These are phyloP conservation scores for Botrytis medusae DNA, from an alignment of 2,329 filamentous ascomycete genomes.

Conservation along the genomic window DNA sequence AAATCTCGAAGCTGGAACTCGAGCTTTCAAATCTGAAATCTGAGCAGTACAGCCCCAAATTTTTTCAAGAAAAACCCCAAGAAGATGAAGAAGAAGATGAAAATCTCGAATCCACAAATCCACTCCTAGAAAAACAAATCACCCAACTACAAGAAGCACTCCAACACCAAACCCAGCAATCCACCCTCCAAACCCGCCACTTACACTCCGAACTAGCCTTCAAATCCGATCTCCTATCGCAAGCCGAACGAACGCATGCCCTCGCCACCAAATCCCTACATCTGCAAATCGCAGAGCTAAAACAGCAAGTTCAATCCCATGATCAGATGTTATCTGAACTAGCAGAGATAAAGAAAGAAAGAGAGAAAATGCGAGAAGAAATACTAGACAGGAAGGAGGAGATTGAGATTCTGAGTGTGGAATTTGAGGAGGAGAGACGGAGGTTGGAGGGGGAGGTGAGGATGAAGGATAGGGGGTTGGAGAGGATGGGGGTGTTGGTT, in stretches of 20 bases:
- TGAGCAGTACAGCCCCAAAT: too few relatives aligned
- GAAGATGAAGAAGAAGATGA: too few relatives aligned
- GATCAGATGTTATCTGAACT: too few relatives aligned
- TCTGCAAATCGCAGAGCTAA: too few relatives aligned
- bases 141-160: too few relatives aligned
- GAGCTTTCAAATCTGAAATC: too few relatives aligned
- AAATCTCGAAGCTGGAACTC: not conserved
- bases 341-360: fast-evolving
- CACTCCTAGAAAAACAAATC: not conserved
- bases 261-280: too few relatives aligned
- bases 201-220: too few relatives aligned
- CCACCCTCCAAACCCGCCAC: too few relatives aligned
- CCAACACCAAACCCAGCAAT: too few relatives aligned
- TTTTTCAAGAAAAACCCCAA: fast-evolving
- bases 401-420: not conserved
- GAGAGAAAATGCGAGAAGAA: not conserved
- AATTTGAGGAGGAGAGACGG: not conserved
- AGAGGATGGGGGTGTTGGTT: not conserved
- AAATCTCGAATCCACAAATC: not conserved
- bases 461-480: not conserved
- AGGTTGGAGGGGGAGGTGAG: too few relatives aligned
- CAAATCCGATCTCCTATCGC: not conserved
- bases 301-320: too few relatives aligned
- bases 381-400: not conserved
- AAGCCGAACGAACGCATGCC: not conserved